Base-by-base conservation (phyloP, 1,284 basidiomycete species). In the Ustilago hordei region DNA sequence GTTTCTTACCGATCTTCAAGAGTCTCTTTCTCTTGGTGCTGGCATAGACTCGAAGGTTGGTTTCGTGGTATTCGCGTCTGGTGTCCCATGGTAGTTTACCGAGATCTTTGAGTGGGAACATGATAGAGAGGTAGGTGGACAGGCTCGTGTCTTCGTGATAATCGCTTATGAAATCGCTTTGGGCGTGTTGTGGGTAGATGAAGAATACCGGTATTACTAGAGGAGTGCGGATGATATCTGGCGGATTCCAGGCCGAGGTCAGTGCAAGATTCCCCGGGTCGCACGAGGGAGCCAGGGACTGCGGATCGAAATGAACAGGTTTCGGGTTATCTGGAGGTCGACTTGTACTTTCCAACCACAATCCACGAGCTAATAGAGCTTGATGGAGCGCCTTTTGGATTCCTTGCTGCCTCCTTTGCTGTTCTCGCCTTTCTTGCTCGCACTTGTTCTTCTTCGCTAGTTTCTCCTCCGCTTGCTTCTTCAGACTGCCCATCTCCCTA, bases 111-210 rank as follows among this genome's bases (percentile, higher is more conserved):
- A 90, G 90, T 0, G 92, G 94, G 87, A 96, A 97, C 91, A 95
- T 95, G 64, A 89, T 88, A 15, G 89, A 89, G 8, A 98, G 88
- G 80, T 97, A 93, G 43, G 90, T 90, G 8, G 90, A 89, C 83
- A 99, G 93, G 1, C 93, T 90, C 0, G 93, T 92, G 76, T 93
- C 90, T 86, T 98, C 95, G 80, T 92, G 90, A 87, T 95, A 98
- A 64, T 92, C 89, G 13, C 92, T 89, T 79, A 98, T 93, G 67
- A 95, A 89, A 87, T 99, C 95, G 55, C 94, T 93, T 31, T 91
- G 93, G 35, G 91, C 90, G 81, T 95, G 89, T 86, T 94, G 92
- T 2, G 97, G 97, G 86, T 98, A 98, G 69, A 98, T 89, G 86
- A 98, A 92, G 87, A 97, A 93, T 23, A 93, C 91, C 5, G 96